Evolutionary conservation across 257 asterid genomes (phyloP), one percentile per base, ranked within the genome.

Genomic region (Jasminum sambac): DNA sequence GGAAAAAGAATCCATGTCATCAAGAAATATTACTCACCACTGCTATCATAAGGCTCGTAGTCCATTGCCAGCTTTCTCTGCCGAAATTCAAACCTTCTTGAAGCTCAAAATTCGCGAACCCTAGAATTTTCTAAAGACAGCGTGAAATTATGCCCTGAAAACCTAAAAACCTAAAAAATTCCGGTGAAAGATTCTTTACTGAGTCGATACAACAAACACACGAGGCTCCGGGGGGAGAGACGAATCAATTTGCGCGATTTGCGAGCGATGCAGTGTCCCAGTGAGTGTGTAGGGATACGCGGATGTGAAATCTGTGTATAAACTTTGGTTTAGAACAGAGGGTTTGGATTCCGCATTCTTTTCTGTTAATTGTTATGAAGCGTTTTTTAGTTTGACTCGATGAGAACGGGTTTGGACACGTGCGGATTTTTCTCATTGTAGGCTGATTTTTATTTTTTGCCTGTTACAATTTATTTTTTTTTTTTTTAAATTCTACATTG

Each of bases 21-120:
- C 24, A 19, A 17, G 43, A 67, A 66, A 19, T 42, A 19, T 44
- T 64, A 74, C 89, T 80, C 76, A 90, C 97, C 97, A 23, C 96
- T 90, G 76, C 92, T 86, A 67, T 86, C 92, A 76, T 69, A 82
- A 55, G 87, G 78, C 74, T 82, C 87, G 88, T 82, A 86, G 50
- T 82, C 89, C 89, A 84, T 86, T 63, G 84, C 86, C 84, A 88
- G 89, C 83, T 78, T 79, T 57, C 34, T 66, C 70, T 72, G n/a
- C 81, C 21, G 69, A 75, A 58, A 72, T 80, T 64, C 80, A n/a
- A 50, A 46, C 67, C 66, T 70, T 52, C 5, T 66, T 65, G 67
- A 69, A 79, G 78, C 82, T 59, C 44, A 17, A 69, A 67, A 57
- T 36, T 5, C 38, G 6, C 34, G 75, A 76, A 57, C 67, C 75